Percentiles rank a stretch among this genome's conserved stretches.
Conservation (phyloP, 2,329 filamentous ascomycete species). For the Penicillium griseofulvum region DNA sequence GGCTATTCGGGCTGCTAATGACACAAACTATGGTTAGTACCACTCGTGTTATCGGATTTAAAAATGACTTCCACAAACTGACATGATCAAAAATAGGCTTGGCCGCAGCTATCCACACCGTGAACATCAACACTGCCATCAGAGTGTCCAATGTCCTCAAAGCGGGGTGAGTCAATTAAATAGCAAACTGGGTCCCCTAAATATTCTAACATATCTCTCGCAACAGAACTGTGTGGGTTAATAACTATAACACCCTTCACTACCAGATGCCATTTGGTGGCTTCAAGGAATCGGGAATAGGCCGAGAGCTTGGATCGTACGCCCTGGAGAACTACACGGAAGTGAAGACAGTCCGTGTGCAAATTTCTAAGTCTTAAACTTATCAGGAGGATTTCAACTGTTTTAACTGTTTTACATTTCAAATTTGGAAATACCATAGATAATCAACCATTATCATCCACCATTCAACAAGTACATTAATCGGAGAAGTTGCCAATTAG, state of each 20-base stretch:
- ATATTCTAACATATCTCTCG: neutral
- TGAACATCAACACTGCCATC: slow-evolving; percentile 72
- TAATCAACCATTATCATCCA: neutral
- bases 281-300: slow-evolving; percentile 45
- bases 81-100: slow-evolving; percentile 58
- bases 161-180: slow-evolving; percentile 57
- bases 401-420: neutral
- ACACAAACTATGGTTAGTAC: slow-evolving; percentile 67
- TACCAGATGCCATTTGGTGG: slow-evolving; percentile 31
- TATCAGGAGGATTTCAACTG: neutral
- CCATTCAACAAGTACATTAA: no score
- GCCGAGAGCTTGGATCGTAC: slow-evolving; percentile 44
- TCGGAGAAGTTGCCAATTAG: no score
- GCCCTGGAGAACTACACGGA: slow-evolving; percentile 46
- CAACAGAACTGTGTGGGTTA: slow-evolving; percentile 58
- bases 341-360: slow-evolving; percentile 37
- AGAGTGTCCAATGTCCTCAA: slow-evolving; percentile 67
- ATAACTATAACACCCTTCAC: slow-evolving; percentile 67
- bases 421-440: neutral
- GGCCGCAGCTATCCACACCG: slow-evolving; percentile 74
- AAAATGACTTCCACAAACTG: slow-evolving; percentile 30
- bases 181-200: neutral
- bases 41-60: neutral
- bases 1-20: slow-evolving; percentile 67
- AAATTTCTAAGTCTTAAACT: neutral